Conservation (phyloP, 768 basidiomycete species). For the Suillus spraguei region DNA sequence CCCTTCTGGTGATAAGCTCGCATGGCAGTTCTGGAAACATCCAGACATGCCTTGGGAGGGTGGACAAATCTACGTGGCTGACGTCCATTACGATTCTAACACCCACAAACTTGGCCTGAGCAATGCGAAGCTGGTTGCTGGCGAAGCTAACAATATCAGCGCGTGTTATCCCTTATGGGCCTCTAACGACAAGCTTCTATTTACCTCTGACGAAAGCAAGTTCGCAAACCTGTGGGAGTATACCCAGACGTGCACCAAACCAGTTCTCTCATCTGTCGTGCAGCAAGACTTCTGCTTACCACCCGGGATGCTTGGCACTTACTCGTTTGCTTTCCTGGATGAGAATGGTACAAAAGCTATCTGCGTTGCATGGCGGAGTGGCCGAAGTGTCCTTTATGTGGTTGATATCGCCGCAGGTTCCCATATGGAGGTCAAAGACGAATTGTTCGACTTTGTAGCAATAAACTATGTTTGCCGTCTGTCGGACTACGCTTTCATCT, state of each 20-base stretch:
- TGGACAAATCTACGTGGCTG: conserved; percentile 50
- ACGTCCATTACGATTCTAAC: conserved; percentile 31
- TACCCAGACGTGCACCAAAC: conserved; percentile 22
- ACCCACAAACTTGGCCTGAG: conserved; percentile 38
- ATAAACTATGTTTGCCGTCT: neutral
- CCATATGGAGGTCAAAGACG: conserved; percentile 4
- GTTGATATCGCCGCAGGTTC: conserved; percentile 23
- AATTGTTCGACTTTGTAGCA: conserved; percentile 5
- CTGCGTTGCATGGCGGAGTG: conserved; percentile 34
- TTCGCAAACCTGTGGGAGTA: conserved; percentile 52
- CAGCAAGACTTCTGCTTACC: conserved; percentile 28
- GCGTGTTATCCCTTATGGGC: conserved; percentile 37
- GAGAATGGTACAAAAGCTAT: conserved; percentile 23
- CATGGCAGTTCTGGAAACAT: conserved; percentile 66
- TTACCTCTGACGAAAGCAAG: conserved; percentile 56
- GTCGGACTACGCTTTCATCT: neutral
- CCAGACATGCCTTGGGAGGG: conserved; percentile 74
- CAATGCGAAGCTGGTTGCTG: conserved; percentile 46
- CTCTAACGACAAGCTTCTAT: conserved; percentile 55
- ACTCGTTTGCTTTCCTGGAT: conserved; percentile 27
- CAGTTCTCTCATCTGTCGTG: conserved; percentile 34
- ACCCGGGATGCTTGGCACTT: conserved; percentile 20
- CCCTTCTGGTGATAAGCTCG: conserved; percentile 53
- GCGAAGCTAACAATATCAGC: conserved; percentile 47
- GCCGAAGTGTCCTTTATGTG: conserved; percentile 35